A percentile compares a stretch with the other conserved stretches of the same genome.
Conservation (phyloP, 2,329 filamentous ascomycete species). For the Ascochyta clinopodiicola region DNA sequence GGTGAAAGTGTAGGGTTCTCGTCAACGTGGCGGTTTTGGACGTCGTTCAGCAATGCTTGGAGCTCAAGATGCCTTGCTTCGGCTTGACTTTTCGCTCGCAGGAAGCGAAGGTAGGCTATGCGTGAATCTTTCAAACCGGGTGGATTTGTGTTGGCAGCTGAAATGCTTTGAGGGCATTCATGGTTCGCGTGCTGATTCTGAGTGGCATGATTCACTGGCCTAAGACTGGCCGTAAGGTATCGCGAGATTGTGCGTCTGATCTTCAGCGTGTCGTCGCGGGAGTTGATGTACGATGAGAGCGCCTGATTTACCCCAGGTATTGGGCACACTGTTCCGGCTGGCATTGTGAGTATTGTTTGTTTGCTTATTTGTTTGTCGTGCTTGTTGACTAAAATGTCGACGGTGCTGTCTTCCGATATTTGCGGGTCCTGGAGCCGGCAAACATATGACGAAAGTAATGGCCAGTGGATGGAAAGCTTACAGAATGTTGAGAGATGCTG, state of each 20-base stretch:
- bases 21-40: conserved; percentile 33
- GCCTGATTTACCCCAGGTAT: conserved; percentile 47
- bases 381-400: background rate
- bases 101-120: conserved; percentile 54
- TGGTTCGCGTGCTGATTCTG: conserved; percentile 43
- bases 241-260: conserved; percentile 44
- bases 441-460: background rate
- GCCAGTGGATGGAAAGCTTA: background rate
- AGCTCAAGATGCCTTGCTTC: conserved; percentile 47
- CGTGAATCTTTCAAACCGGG: conserved; percentile 52
- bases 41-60: conserved; percentile 40
- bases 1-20: conserved; percentile 40
- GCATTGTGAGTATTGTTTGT: conserved; percentile 21
- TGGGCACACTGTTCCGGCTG: conserved; percentile 40
- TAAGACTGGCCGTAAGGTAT: conserved; percentile 40
- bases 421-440: background rate
- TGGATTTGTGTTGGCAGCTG: conserved; percentile 34
- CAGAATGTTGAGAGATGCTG: background rate
- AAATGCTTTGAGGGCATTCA: conserved; percentile 34
- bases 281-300: conserved; percentile 45
- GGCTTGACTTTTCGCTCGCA: conserved; percentile 52
- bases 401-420: background rate
- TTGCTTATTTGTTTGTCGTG: background rate
- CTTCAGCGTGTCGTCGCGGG: conserved; percentile 46
- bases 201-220: conserved; percentile 34